phyloP scores from a whole-genome alignment of 1,284 basidiomycete species.

The Athelia psychrophila region DNA sequence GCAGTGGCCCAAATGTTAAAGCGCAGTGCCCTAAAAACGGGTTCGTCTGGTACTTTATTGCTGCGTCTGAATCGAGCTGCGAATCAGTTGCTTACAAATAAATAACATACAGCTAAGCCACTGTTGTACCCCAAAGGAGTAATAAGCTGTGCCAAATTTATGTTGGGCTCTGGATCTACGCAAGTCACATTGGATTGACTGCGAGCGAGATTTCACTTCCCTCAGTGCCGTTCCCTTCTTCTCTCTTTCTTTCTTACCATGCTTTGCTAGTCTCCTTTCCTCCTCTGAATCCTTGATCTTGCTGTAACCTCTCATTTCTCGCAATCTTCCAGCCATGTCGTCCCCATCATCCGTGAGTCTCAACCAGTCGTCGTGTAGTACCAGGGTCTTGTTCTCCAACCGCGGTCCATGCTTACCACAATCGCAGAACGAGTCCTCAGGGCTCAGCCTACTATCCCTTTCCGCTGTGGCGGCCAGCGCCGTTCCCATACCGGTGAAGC shows the following conservation, averaged over 20 bases:
- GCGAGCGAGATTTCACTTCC: no score
- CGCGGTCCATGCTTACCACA: neutral
- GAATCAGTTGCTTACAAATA: no score
- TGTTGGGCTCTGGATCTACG: no score
- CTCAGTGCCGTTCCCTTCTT: no score
- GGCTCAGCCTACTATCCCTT: conserved; percentile 58
- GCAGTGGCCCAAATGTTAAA: no score
- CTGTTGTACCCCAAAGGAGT: no score
- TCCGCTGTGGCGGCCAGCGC: conserved; percentile 57
- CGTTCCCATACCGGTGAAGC: conserved; percentile 39
- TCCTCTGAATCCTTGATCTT: neutral
- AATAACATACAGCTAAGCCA: no score
- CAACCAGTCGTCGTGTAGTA: neutral
- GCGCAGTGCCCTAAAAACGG: no score
- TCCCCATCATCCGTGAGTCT: neutral
- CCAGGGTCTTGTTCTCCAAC: neutral
- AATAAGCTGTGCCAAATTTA: no score
- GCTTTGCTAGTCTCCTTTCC: neutral
- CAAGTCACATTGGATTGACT: no score
- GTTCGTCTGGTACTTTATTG: no score
- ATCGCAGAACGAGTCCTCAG: conserved; percentile 8
- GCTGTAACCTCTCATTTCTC: neutral
- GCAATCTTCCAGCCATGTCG: neutral
- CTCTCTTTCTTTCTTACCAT: conserved; percentile 1
- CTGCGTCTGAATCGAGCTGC: no score